phyloP scores from a whole-genome alignment of 306 rosid species.

The Cucumis sativus region DNA sequence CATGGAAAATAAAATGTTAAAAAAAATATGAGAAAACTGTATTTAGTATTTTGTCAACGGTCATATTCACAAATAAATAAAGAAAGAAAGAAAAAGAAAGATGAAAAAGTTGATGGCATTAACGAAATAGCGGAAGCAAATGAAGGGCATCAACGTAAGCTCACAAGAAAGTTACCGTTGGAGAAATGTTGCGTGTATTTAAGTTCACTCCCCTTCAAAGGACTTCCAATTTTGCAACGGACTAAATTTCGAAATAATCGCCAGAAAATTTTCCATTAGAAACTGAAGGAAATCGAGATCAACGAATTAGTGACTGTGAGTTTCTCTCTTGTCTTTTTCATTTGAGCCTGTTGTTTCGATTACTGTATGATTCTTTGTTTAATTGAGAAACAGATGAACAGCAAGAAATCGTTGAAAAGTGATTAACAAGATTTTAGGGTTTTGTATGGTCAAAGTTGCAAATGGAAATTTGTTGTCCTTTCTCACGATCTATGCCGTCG shows the following conservation, averaged over 20 bases:
- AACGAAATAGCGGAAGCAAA: neutral
- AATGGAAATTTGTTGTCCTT: neutral
- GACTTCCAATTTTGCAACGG: neutral
- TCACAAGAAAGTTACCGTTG: conserved; percentile 4
- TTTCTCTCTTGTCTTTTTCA: neutral
- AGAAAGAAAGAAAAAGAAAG: neutral
- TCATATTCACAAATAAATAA: neutral
- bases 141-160: neutral
- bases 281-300: neutral
- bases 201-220: neutral
- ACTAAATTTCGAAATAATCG: neutral
- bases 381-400: neutral
- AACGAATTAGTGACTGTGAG: neutral
- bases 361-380: neutral
- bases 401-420: neutral
- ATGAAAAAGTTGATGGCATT: neutral
- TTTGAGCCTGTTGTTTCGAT: neutral
- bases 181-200: neutral
- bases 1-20: neutral
- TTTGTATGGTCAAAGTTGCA: neutral
- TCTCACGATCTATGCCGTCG: neutral
- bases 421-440: neutral
- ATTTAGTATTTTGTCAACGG: neutral
- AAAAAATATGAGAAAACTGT: neutral
- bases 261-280: neutral